Base-by-base conservation (phyloP, 352 stramenopile genomes). In the Globisporangium acanthophoron region DNA sequence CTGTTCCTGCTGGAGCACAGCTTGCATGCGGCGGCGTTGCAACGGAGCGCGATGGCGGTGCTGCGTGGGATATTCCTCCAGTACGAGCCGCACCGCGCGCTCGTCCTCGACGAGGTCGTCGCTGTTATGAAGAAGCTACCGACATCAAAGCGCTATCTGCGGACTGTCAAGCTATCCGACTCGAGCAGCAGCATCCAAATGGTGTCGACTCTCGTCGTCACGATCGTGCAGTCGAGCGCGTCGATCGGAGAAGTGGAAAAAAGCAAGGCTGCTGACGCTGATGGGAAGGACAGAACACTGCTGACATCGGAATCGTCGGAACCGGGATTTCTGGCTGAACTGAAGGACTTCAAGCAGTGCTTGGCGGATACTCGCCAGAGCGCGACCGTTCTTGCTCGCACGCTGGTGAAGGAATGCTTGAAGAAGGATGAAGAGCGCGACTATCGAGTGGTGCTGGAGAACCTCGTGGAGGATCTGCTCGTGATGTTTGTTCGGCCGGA, bases 391-490 rank as follows among this genome's bases (percentile, higher is more conserved):
- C 87, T 96, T 47, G 69, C 87, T 29, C 43, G 58, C 16, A 54
- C 67, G 16, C 56, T 96, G 47, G 52, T 96, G 45, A 82, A 67
- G 48, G 78, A 85, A 54, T 94, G 82, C 54, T 74, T 90, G 68
- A 94, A 92, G 65, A 94, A 92, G 62, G 75, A 69, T 9, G 85
- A 94, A 56, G 83, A 92, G 33, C 67, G 78, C 37, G 79, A 92
- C 54, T 80, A 87, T 63, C 81, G 85, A 21, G 66, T 87, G 47
- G 65, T 88, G 16, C 65, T 96, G 15, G 87, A 94, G 18, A 87
- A 93, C 43, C 90, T 94, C 56, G 66, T 88, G 29, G 85, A 96
- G 62, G 87, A 96, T 61, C 54, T 96, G 37, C 70, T 96, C 15
- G 66, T 73, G 8, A 88, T 96, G 76, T 88, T 94, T 65, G 66